Evolutionary conservation across 148 eudicot species (phyloP), one percentile per base, ranked within the genome.

Genomic region (Dysphania ambrosioides): DNA sequence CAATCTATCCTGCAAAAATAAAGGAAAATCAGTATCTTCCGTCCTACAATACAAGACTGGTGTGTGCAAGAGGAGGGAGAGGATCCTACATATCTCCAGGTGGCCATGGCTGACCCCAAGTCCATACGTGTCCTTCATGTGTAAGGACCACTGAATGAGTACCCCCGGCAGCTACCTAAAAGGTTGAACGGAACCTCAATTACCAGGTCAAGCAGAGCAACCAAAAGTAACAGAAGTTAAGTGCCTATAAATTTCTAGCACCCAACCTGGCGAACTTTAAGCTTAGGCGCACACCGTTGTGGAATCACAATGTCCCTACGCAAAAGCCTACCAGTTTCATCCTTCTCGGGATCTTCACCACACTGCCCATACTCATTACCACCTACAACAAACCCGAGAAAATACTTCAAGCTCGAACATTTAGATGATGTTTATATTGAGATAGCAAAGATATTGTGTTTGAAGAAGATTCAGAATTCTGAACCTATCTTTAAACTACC

Each of bases 61-160:
- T n/a, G n/a, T n/a, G n/a, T 23, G 42, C 15, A 41, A 58, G 34
- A 49, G 61, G 7, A 65, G 24, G 16, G 41, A 72, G 60, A 60
- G 59, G 66, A 34, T 18, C 79, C 19, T 92, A 93, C 99, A 96
- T 96, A 79, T 96, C 99, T 23, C 99, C 99, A 71, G 99, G 99
- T 47, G 99, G 99, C 99, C 99, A 96, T 59, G 99, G 99, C 79
- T 96, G 99, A 78, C 99, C 99, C 99, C 99, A 96, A 32, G 99
- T 92, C 99, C 99, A 96, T 58, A 96, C 95, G 71, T 92, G 97
- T 77, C 99, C 99, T 83, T 92, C 99, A 38, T 72, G 86, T 74
- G 99, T 96, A 65, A 96, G 97, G 67, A 96, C 97, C 66, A 91
- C 99, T 19, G 99, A 96, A 74, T 96, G 99, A 35, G 99, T 96